Evolutionary conservation across 2,329 filamentous ascomycete species (phyloP).

Genomic region (Ceratocystis lukuohia): DNA sequence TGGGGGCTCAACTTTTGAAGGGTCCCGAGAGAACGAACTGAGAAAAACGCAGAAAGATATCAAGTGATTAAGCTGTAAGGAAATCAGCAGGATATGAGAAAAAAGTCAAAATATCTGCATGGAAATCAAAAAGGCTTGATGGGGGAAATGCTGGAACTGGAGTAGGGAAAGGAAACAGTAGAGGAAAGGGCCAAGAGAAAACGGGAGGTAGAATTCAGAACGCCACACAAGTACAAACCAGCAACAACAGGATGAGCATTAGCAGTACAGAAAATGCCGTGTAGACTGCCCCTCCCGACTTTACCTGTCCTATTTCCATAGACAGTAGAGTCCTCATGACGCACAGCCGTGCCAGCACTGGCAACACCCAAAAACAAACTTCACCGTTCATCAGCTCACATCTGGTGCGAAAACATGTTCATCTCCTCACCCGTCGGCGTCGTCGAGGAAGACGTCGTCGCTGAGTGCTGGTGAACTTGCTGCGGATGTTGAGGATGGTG

Average conservation of each 20-base stretch:
- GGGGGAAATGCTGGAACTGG: constrained; percentile 11
- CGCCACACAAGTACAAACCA: not conserved
- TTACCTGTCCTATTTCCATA: too few relatives aligned
- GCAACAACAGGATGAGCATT: not conserved
- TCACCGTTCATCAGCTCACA: constrained; percentile 45
- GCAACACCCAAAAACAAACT: not conserved
- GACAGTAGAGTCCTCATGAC: too few relatives aligned
- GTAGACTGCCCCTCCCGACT: too few relatives aligned
- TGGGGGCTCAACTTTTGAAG: constrained; percentile 17
- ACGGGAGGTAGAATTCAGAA: not conserved
- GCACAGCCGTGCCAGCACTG: not conserved
- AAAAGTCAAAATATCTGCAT: not conserved
- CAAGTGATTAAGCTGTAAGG: not conserved
- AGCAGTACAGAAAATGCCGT: too few relatives aligned
- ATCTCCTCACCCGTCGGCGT: constrained; percentile 55
- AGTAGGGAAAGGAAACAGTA: too few relatives aligned
- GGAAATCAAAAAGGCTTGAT: not conserved
- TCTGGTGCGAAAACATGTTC: constrained; percentile 89
- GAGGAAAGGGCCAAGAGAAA: not conserved
- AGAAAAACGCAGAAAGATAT: not conserved
- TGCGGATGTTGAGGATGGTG: constrained; percentile 17
- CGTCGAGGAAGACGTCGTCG: constrained; percentile 16
- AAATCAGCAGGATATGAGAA: not conserved
- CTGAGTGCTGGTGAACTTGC: constrained; percentile 14
- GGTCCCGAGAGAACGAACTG: constrained; percentile 2